Evolutionary conservation across 352 stramenopile species (phyloP).

Genomic region (Phytophthora pini): DNA sequence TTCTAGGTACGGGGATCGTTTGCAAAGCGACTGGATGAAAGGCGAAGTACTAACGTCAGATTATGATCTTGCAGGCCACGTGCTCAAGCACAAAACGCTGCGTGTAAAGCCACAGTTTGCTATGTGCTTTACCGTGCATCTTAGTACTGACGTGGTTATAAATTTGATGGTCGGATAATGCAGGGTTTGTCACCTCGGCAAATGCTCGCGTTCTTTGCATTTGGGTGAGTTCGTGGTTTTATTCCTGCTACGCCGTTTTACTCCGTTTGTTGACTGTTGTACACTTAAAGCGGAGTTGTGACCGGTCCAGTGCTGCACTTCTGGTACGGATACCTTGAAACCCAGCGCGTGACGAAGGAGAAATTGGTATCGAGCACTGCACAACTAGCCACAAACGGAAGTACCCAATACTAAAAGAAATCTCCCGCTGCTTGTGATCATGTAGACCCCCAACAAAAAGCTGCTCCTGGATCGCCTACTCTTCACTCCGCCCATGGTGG

Average conservation of each 20-base stretch:
- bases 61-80: conserved; percentile 46
- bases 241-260: background rate
- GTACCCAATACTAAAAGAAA: too few species aligned
- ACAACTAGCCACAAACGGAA: background rate
- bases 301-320: conserved; percentile 71
- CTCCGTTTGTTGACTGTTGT: background rate
- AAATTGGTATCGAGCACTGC: conserved; percentile 52
- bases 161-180: conserved; percentile 4
- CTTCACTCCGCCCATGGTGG: conserved; percentile 72
- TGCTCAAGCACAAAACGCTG: conserved; percentile 75
- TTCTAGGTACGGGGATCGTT: conserved; percentile 52
- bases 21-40: background rate
- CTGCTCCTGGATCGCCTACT: conserved; percentile 69
- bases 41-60: background rate
- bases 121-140: background rate
- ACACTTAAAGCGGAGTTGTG: conserved; percentile 44
- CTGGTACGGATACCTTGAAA: conserved; percentile 79
- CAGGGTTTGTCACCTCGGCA: conserved; percentile 70
- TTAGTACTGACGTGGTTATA: conserved; percentile 1
- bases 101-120: conserved; percentile 34
- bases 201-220: conserved; percentile 75
- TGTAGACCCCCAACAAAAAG: conserved; percentile 79
- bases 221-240: conserved; percentile 43
- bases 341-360: conserved; percentile 62
- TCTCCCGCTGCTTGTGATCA: too few species aligned